A percentile compares a stretch with the other conserved stretches of the same genome.
Evolutionary conservation across 768 basidiomycete species (phyloP).

Genomic region (Kwoniella mangroviensis): DNA sequence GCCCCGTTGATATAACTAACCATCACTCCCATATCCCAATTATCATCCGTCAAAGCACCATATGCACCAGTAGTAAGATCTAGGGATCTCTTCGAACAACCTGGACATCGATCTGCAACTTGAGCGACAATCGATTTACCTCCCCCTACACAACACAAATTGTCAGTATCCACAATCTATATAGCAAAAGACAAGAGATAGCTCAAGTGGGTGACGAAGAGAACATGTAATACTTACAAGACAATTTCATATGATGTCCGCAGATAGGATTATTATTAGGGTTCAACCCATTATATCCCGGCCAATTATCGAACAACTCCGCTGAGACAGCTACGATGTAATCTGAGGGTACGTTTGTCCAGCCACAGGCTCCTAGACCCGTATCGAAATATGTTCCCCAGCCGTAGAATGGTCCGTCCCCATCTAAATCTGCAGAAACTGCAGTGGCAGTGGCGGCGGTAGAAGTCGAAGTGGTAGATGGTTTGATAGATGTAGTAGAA

Average conservation of each 20-base stretch:
- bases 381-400: constrained; percentile 49
- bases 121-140: constrained; percentile 37
- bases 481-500: background rate
- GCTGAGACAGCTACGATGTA: constrained; percentile 44
- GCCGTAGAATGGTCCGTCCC: constrained; percentile 49
- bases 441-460: constrained; percentile 7
- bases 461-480: constrained; percentile 14
- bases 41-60: constrained; percentile 23
- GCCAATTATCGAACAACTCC: constrained; percentile 46
- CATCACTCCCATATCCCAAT: constrained; percentile 27
- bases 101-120: constrained; percentile 46
- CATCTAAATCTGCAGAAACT: constrained; percentile 31
- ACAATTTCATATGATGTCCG: constrained; percentile 40
- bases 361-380: constrained; percentile 46
- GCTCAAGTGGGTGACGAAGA: too few relatives aligned
- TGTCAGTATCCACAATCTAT: background rate
- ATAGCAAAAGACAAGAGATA: background rate
- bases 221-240: constrained; percentile 31
- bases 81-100: constrained; percentile 45
- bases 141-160: constrained; percentile 23
- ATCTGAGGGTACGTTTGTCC: constrained; percentile 33
- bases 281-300: constrained; percentile 45
- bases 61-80: constrained; percentile 47
- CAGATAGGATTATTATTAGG: constrained; percentile 51
- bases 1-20: constrained; percentile 26